Percentiles rank a stretch among this genome's conserved stretches.
Conservation (phyloP, 2,329 filamentous ascomycete species). For the Cercospora zeina region DNA sequence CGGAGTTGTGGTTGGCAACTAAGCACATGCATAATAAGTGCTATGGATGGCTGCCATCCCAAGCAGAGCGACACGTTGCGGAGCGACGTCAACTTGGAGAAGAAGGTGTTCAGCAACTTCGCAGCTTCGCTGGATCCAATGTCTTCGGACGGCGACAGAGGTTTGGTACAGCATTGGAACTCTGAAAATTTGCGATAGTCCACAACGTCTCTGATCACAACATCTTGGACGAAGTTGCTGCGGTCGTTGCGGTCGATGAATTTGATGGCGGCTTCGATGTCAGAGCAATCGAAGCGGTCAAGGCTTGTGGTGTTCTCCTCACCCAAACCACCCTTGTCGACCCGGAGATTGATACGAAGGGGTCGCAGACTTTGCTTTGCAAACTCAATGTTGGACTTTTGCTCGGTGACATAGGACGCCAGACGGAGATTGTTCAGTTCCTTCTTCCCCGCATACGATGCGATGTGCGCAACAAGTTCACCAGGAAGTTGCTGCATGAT, state of each 20-base stretch:
- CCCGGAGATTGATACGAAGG: neutral
- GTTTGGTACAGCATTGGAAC: no score
- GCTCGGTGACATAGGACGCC: neutral
- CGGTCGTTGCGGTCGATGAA: neutral
- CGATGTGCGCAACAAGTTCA: neutral
- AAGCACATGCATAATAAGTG: neutral
- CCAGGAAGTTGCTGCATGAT: neutral
- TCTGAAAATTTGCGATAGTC: neutral
- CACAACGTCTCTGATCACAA: neutral
- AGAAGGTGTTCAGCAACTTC: neutral
- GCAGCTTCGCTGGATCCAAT: neutral
- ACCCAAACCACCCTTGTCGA: neutral
- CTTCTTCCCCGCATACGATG: neutral
- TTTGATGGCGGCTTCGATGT: neutral
- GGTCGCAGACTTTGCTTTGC: neutral
- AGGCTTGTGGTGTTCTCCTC: neutral
- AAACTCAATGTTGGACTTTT: neutral
- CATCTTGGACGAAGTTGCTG: neutral
- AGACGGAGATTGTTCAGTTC: neutral
- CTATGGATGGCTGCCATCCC: neutral
- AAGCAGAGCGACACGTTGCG: neutral
- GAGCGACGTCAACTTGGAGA: neutral
- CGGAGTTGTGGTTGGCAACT: neutral
- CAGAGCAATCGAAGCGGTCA: neutral
- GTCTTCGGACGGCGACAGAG: no score